phyloP scores from a whole-genome alignment of 345 rosid species.

The Litchi chinensis region DNA sequence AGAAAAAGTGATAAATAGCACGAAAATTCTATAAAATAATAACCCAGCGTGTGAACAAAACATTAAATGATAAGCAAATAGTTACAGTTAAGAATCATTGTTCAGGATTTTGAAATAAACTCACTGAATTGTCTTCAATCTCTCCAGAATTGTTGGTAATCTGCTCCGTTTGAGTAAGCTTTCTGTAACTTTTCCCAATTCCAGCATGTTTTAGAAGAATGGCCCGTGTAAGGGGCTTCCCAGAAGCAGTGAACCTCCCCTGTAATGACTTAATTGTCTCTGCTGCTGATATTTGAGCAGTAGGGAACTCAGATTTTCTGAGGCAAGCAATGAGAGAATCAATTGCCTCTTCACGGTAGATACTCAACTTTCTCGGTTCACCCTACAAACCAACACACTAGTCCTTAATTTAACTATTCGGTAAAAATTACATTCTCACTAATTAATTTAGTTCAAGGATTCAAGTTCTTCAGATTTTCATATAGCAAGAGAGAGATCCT shows the following conservation, averaged over 20 bases:
- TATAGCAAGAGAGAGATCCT: conserved; percentile 22
- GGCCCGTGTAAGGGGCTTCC: conserved; percentile 54
- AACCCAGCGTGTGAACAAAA: background rate
- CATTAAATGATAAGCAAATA: background rate
- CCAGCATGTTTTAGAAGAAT: conserved; percentile 65
- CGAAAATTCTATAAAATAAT: background rate
- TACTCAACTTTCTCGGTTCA: conserved; percentile 78
- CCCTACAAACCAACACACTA: conserved; percentile 39
- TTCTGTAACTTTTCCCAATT: conserved; percentile 43
- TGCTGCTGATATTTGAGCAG: conserved; percentile 62
- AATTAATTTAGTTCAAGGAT: background rate
- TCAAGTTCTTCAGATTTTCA: background rate
- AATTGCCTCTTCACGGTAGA: conserved; percentile 75
- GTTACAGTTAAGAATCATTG: background rate
- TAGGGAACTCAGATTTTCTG: conserved; percentile 49
- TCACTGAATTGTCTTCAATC: conserved; percentile 49
- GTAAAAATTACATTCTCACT: background rate
- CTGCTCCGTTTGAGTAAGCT: conserved; percentile 48
- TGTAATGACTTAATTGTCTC: conserved; percentile 51
- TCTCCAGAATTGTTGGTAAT: conserved; percentile 36
- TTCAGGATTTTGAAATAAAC: conserved; percentile 18
- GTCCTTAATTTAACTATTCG: background rate
- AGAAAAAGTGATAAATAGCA: background rate
- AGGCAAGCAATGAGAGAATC: conserved; percentile 65
- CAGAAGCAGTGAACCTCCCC: conserved; percentile 65